These are phyloP conservation scores for Ramaria rubella DNA, from an alignment of 768 basidiomycete genomes.

Conservation along the genomic window DNA sequence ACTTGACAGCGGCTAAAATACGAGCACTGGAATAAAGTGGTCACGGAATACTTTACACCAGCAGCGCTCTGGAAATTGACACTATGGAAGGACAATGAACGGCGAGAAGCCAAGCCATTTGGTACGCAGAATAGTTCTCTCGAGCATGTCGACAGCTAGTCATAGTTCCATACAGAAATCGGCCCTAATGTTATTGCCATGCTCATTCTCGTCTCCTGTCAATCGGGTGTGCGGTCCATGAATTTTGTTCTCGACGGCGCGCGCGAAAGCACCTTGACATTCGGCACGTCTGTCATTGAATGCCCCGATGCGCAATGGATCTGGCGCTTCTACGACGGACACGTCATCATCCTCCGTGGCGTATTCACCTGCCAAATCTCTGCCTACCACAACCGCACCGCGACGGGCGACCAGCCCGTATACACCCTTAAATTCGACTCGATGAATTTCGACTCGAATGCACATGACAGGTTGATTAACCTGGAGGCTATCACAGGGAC, in stretches of 20 bases:
- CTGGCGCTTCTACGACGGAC: slow-evolving; percentile 73
- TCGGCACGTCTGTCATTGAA: slow-evolving; percentile 54
- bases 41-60: slow-evolving; percentile 64
- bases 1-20: slow-evolving; percentile 12
- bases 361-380: slow-evolving; percentile 62
- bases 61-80: slow-evolving; percentile 73
- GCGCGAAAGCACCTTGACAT: slow-evolving; percentile 47
- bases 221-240: slow-evolving; percentile 83
- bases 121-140: slow-evolving; percentile 41
- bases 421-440: slow-evolving; percentile 59
- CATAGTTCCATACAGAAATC: slow-evolving; percentile 47
- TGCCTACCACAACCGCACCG: slow-evolving; percentile 21
- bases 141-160: not conserved
- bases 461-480: slow-evolving; percentile 69
- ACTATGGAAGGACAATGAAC: slow-evolving; percentile 81
- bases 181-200: slow-evolving; percentile 72
- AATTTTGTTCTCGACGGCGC: slow-evolving; percentile 71
- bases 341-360: slow-evolving; percentile 69
- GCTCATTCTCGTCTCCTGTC: slow-evolving; percentile 74
- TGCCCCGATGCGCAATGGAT: slow-evolving; percentile 75
- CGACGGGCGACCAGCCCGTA: slow-evolving; percentile 1
- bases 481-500: slow-evolving; percentile 53
- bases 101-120: slow-evolving; percentile 75
- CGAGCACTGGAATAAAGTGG: slow-evolving; percentile 55
- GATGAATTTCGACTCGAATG: slow-evolving; percentile 65